Evolutionary conservation across 2,329 filamentous ascomycete genomes (phyloP).

Genomic region (Fusarium tanahbumbuense): DNA sequence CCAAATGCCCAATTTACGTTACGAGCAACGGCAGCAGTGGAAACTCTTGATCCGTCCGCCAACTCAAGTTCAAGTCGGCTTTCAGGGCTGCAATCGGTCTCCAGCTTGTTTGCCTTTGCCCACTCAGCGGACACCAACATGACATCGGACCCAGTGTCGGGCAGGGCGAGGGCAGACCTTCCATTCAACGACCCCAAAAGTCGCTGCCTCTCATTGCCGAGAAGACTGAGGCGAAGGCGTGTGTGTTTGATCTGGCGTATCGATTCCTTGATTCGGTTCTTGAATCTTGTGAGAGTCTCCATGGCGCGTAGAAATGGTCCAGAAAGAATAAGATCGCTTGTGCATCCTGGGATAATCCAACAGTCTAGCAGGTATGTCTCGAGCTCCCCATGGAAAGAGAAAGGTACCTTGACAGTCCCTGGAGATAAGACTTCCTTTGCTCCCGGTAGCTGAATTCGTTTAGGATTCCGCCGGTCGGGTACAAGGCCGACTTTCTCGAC

Average conservation of each 20-base stretch:
- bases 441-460: rapidly evolving
- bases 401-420: rapidly evolving
- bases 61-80: not conserved
- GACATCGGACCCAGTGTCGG: constrained; percentile 9
- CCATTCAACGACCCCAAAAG: not conserved
- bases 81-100: not conserved
- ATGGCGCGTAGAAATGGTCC: not conserved
- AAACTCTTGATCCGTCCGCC: not conserved
- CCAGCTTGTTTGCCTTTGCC: not conserved
- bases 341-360: not conserved
- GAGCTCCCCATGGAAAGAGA: not conserved
- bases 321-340: not conserved
- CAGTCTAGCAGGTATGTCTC: not conserved
- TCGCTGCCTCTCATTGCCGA: not conserved
- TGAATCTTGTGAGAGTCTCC: not conserved
- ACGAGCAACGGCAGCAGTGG: not conserved
- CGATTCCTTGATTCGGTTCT: not conserved
- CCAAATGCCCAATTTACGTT: not conserved
- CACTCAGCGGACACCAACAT: constrained; percentile 4
- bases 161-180: not conserved
- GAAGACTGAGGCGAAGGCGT: not conserved
- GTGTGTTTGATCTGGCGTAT: rapidly evolving
- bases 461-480: rapidly evolving
- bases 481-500: not conserved
- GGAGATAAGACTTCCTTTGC: not conserved